Evolutionary conservation across 225 moss, liverwort and hornwort species (phyloP), one percentile per base, ranked within the genome.

Genomic region (Thuidium tamariscinum): DNA sequence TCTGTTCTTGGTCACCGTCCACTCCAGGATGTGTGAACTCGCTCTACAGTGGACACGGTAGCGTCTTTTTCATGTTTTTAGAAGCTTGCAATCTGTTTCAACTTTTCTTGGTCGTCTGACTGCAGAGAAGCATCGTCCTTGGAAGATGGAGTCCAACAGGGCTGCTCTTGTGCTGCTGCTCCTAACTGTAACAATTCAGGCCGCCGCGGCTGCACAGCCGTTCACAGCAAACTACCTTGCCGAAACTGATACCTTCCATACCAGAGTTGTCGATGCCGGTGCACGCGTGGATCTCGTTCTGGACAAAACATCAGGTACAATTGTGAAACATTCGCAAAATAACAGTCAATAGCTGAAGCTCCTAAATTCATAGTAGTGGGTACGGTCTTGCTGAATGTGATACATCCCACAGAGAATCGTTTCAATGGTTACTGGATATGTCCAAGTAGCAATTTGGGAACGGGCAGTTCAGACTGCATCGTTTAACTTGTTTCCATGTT

Each of bases 161-260:
- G 74, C 77, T 84, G 88, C 87, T 77, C 82, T 88, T 76, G 46
- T 90, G 85, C 48, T 89, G 64, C 64, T 88, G 65, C 51, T 88
- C 52, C 74, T 89, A 17, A 60, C 86, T 55, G 68, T 81, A 29
- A 81, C 79, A 70, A 85, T 90, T 84, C 86, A 89, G 82, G 85
- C 69, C 37, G 80, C 72, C 51, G 51, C 63, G 32, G 88, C 91
- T 84, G 86, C 82, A 52, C 37, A 86, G 54, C 79, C 83, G 67
- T 93, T 93, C 91, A 85, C 88, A 62, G 5, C 69, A 41, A 93
- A 91, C 87, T 93, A 88, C 85, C 44, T 90, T 54, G 89, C 93
- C 21, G 79, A 77, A 66, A 93, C 93, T 37, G 91, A 93, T 85
- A 87, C 83, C 16, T 88, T 82, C 62, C 93, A 93, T 70, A 93